Conservation (phyloP, 805 yeast genomes). For the Saccharomycopsis fibuligera region DNA sequence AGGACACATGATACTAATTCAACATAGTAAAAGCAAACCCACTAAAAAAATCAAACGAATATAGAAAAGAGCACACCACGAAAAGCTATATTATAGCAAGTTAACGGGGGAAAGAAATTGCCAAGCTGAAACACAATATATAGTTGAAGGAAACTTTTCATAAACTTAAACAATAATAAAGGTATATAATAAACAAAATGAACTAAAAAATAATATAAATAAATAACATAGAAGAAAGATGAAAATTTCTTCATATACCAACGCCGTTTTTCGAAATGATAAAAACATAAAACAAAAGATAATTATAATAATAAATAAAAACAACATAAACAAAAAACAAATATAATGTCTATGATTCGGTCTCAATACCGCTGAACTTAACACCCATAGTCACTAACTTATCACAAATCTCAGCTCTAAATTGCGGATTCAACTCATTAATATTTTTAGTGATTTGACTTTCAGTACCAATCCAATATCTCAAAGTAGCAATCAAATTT, state of each 20-base stretch:
- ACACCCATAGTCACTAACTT: constrained; percentile 26
- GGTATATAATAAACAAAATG: neutral
- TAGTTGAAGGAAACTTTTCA: no score
- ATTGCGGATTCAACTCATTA: constrained; percentile 23
- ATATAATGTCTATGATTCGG: neutral
- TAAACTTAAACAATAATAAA: no score
- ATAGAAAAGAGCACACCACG: neutral
- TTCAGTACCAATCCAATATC: constrained; percentile 29
- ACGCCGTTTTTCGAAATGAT: no score
- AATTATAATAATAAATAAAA: neutral
- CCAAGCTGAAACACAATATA: no score
- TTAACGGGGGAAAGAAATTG: no score
- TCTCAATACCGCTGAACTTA: constrained; percentile 22
- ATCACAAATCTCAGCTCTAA: constrained; percentile 29
- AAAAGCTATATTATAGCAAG: no score
- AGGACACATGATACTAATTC: no score
- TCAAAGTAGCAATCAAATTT: constrained; percentile 23
- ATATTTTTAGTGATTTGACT: constrained; percentile 23
- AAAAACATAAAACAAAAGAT: neutral
- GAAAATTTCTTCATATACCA: no score
- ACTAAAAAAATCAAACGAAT: no score
- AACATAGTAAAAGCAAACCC: no score
- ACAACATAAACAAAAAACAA: neutral
- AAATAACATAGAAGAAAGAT: neutral
- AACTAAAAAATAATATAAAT: neutral